phyloP scores from a whole-genome alignment of 139 green algal species.

The Closterium sp. region DNA sequence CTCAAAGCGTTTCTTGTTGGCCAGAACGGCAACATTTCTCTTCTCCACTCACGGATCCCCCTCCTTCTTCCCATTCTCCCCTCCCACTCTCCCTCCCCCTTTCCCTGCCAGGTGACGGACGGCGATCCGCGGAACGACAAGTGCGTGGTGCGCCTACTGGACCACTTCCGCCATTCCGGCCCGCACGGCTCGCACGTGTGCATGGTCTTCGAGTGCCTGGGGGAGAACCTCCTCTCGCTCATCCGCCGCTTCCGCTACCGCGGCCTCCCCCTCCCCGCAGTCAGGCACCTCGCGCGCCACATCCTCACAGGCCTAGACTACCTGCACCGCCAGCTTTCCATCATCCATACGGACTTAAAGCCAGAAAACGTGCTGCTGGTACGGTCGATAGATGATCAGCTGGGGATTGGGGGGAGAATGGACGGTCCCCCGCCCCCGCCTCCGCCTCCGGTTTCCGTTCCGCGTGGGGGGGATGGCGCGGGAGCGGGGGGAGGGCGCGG shows the following conservation, averaged over 20 bases:
- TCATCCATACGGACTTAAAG: constrained; percentile 99
- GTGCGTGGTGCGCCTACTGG: constrained; percentile 67
- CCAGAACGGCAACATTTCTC: no score
- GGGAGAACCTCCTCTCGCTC: constrained; percentile 68
- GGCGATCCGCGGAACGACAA: constrained; percentile 27
- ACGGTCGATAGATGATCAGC: neutral
- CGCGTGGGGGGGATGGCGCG: no score
- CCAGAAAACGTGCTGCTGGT: constrained; percentile 95
- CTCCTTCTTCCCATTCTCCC: no score
- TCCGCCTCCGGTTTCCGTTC: no score
- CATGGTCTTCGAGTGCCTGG: constrained; percentile 93
- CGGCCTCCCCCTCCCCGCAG: constrained; percentile 82
- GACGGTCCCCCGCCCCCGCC: neutral
- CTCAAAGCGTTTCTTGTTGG: no score
- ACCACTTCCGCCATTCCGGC: constrained; percentile 91
- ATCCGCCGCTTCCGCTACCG: constrained; percentile 78
- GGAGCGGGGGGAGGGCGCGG: no score
- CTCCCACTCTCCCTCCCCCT: no score
- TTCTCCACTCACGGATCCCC: no score
- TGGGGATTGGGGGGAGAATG: neutral
- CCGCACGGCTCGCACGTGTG: constrained; percentile 93
- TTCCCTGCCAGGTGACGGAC: constrained; percentile 7
- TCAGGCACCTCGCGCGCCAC: constrained; percentile 70
- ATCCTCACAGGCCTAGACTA: constrained; percentile 89
- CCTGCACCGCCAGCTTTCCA: constrained; percentile 75